These are phyloP conservation scores for Pseudoneurospora amorphoporcata DNA, from an alignment of 495 filamentous ascomycete species.

Conservation along the genomic window DNA sequence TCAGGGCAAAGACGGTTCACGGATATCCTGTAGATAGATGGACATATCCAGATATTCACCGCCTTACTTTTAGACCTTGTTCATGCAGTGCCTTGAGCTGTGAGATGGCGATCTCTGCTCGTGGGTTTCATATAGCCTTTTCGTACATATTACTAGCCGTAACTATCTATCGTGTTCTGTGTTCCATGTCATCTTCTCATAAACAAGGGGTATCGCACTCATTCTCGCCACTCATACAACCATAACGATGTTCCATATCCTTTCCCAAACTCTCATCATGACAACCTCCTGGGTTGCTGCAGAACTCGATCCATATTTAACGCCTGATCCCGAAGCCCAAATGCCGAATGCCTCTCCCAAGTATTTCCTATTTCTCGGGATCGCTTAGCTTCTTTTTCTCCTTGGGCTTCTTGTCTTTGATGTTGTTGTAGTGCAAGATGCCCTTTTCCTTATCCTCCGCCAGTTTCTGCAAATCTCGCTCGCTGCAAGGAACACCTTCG, in stretches of 20 bases:
- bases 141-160: neutral
- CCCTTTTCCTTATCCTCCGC: conserved; percentile 38
- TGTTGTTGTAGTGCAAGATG: conserved; percentile 43
- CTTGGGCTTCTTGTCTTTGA: conserved; percentile 42
- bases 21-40: neutral
- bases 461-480: conserved; percentile 34
- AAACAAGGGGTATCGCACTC: neutral
- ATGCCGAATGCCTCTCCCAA: neutral
- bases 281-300: neutral
- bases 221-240: neutral
- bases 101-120: neutral
- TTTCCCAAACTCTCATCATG: neutral
- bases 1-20: neutral
- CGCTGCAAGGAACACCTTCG: conserved; percentile 47
- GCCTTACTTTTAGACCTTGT: neutral
- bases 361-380: conserved; percentile 4
- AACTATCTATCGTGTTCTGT: neutral
- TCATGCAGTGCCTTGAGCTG: neutral
- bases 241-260: neutral
- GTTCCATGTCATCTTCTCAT: neutral
- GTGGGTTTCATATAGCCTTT: neutral
- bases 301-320: neutral
- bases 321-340: neutral
- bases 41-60: neutral
- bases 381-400: conserved; percentile 21